Evolutionary conservation across 2,329 filamentous ascomycete genomes (phyloP).

Genomic region (Gremmenia infestans): DNA sequence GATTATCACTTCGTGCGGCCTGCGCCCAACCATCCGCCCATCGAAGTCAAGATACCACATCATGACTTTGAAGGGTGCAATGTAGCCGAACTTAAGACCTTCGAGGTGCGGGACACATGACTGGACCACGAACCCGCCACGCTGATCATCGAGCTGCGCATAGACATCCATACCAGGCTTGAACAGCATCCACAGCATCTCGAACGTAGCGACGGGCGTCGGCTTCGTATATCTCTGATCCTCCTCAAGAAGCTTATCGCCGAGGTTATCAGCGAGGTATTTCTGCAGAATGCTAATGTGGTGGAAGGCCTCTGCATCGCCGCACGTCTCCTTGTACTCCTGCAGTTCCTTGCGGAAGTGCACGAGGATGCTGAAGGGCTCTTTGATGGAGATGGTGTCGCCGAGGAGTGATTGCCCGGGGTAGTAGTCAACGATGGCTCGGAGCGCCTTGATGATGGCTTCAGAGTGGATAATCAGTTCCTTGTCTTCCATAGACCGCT

Average conservation of each 20-base stretch:
- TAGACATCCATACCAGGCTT: slow-evolving; percentile 24
- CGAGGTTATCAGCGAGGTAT: slow-evolving; percentile 20
- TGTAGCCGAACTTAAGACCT: slow-evolving; percentile 10
- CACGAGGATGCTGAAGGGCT: slow-evolving; percentile 37
- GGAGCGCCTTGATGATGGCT: slow-evolving; percentile 22
- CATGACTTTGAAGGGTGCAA: slow-evolving; percentile 18
- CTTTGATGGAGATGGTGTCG: slow-evolving; percentile 20
- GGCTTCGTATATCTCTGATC: slow-evolving; percentile 13
- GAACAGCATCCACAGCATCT: slow-evolving; percentile 24
- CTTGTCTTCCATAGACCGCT: slow-evolving; percentile 23
- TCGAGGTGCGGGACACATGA: slow-evolving; percentile 8
- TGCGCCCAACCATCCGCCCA: slow-evolving; percentile 24
- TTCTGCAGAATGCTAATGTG: slow-evolving; percentile 19
- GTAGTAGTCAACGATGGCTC: slow-evolving; percentile 21
- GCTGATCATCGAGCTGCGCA: slow-evolving; percentile 16
- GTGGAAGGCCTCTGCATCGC: slow-evolving; percentile 17
- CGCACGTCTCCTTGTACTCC: slow-evolving; percentile 17
- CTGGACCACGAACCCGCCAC: slow-evolving; percentile 18
- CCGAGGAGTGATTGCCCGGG: slow-evolving; percentile 18
- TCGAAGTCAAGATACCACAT: slow-evolving; percentile 31
- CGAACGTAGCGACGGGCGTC: slow-evolving; percentile 20
- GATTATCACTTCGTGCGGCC: slow-evolving; percentile 22
- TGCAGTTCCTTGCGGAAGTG: slow-evolving; percentile 22
- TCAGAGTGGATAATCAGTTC: slow-evolving; percentile 22
- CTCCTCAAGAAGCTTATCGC: slow-evolving; percentile 18